Evolutionary conservation across 305 asterid species (phyloP).

Genomic region (Striga hermonthica): DNA sequence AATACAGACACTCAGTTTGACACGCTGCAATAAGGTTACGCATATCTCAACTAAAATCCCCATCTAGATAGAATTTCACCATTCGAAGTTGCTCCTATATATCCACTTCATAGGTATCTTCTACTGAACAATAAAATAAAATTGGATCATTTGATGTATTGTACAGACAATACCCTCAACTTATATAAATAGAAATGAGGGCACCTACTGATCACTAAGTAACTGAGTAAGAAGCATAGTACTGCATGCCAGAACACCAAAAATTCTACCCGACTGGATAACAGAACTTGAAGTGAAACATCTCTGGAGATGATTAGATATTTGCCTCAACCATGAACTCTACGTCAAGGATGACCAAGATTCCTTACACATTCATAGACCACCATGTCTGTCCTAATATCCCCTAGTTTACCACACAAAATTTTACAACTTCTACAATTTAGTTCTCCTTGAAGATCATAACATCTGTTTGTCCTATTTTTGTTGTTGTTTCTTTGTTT

Average conservation of each 20-base stretch:
- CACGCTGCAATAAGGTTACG: constrained; percentile 4
- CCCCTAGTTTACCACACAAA: constrained; percentile 82
- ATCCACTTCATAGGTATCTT: not conserved
- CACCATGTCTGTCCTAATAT: constrained; percentile 64
- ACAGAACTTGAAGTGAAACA: constrained; percentile 69
- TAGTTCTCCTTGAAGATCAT: constrained; percentile 83
- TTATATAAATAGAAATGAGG: constrained; percentile 4
- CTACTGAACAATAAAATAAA: not conserved
- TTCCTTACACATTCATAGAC: constrained; percentile 65
- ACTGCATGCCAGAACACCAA: not conserved
- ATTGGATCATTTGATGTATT: no score
- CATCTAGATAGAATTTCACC: not conserved
- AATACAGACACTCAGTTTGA: not conserved
- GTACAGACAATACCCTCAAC: not conserved
- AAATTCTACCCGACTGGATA: constrained; percentile 78
- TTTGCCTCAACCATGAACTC: constrained; percentile 78
- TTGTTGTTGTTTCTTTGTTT: no score
- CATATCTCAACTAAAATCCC: not conserved
- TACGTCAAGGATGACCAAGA: constrained; percentile 83
- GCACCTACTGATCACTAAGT: not conserved
- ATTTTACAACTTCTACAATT: constrained; percentile 71
- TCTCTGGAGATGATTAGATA: constrained; percentile 76
- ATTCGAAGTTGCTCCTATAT: no score
- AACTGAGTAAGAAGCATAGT: constrained; percentile 11
- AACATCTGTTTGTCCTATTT: no score